A percentile compares a stretch with the other conserved stretches of the same genome.
Evolutionary conservation across 108 stramenopile species (phyloP).

Genomic region (Epithemia pelagica): DNA sequence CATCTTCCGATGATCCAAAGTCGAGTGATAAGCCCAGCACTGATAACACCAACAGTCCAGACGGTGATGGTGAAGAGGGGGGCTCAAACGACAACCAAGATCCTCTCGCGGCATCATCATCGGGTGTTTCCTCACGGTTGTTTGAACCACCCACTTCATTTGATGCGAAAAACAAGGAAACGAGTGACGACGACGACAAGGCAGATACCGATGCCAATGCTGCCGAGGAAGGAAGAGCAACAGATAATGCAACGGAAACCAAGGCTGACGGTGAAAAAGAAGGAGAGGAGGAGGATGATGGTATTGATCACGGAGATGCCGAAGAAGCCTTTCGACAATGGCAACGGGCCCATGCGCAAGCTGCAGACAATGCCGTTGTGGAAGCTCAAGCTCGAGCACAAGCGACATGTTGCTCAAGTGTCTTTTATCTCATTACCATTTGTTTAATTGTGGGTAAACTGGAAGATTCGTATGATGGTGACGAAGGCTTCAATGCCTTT

Average conservation of each 20-base stretch:
- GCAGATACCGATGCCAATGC: not conserved
- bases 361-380: slow-evolving; percentile 41
- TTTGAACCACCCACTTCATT: slow-evolving; percentile 6
- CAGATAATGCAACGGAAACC: not conserved
- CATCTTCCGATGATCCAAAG: not conserved
- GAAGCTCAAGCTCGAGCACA: slow-evolving; percentile 54
- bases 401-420: slow-evolving; percentile 32
- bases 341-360: slow-evolving; percentile 58
- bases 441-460: slow-evolving; percentile 65
- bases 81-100: not conserved
- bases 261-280: not conserved
- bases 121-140: not conserved
- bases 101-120: not conserved
- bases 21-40: not conserved
- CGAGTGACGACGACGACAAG: not conserved
- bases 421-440: slow-evolving; percentile 49
- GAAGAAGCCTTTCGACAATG: slow-evolving; percentile 64
- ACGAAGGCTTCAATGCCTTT: slow-evolving; percentile 52
- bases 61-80: not conserved
- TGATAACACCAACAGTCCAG: not conserved
- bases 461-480: slow-evolving; percentile 35
- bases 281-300: not conserved
- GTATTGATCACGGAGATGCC: slow-evolving; percentile 10
- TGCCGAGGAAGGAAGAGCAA: not conserved
- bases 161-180: not conserved